These are phyloP conservation scores for Taphrina communis DNA, from an alignment of 1,139 yeast genomes.

Conservation along the genomic window DNA sequence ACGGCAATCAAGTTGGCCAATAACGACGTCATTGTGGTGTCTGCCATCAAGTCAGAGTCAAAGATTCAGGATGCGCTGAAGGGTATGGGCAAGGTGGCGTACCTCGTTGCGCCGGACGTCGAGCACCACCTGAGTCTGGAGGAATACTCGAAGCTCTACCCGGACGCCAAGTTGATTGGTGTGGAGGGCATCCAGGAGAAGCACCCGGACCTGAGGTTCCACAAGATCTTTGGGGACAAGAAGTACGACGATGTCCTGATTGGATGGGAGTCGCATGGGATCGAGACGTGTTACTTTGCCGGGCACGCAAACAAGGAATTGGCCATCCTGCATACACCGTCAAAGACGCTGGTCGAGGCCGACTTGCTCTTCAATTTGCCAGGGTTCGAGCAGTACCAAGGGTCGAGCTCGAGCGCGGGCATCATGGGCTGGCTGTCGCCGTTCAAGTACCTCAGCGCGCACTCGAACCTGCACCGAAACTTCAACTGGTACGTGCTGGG, in stretches of 20 bases:
- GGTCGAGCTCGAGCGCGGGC: slow-evolving; percentile 47
- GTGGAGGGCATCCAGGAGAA: slow-evolving; percentile 53
- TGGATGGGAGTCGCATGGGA: slow-evolving; percentile 49
- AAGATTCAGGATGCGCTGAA: slow-evolving; percentile 26
- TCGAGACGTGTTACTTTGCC: slow-evolving; percentile 64
- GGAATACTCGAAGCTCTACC: slow-evolving; percentile 59
- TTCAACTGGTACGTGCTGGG: slow-evolving; percentile 27
- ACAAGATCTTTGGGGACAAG: slow-evolving; percentile 37
- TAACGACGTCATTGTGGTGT: slow-evolving; percentile 57
- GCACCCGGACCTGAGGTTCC: slow-evolving; percentile 31
- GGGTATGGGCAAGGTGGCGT: slow-evolving; percentile 47
- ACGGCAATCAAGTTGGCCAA: slow-evolving; percentile 57
- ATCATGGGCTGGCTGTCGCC: slow-evolving; percentile 15
- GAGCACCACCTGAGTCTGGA: slow-evolving; percentile 53
- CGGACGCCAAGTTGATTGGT: slow-evolving; percentile 60
- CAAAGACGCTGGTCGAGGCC: slow-evolving; percentile 61
- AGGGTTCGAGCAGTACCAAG: slow-evolving; percentile 56
- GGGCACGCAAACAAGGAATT: slow-evolving; percentile 63
- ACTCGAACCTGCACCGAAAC: slow-evolving; percentile 21
- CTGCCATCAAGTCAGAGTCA: slow-evolving; percentile 59
- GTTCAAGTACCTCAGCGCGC: slow-evolving; percentile 25
- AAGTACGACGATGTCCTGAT: slow-evolving; percentile 26
- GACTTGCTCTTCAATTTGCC: slow-evolving; percentile 64
- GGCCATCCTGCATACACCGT: slow-evolving; percentile 57
- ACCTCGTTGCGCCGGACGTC: slow-evolving; percentile 51